phyloP scores from a whole-genome alignment of 2,329 filamentous ascomycete genomes.

The Cladobotryum protrusum region DNA sequence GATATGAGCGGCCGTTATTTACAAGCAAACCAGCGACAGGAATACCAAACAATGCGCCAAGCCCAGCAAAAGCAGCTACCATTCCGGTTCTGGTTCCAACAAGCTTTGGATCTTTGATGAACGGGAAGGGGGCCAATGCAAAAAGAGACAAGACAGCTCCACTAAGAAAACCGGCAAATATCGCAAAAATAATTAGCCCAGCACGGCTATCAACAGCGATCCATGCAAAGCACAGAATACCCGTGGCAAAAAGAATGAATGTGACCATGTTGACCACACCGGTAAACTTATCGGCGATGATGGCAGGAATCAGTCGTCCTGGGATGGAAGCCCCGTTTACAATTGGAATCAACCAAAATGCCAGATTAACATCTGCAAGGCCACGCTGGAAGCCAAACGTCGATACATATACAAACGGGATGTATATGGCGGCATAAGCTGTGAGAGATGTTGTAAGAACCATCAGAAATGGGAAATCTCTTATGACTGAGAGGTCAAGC shows the following conservation, averaged over 20 bases:
- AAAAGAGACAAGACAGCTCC: too few species aligned
- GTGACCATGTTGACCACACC: slow-evolving; percentile 7
- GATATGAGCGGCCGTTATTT: too few species aligned
- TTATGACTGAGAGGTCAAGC: too few species aligned
- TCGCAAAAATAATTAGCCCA: background rate
- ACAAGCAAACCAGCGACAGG: background rate
- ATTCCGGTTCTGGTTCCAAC: background rate
- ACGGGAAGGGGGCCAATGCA: background rate
- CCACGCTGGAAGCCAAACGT: too few species aligned
- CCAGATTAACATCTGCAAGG: too few species aligned
- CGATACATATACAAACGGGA: too few species aligned
- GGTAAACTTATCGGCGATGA: slow-evolving; percentile 1
- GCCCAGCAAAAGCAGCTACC: background rate
- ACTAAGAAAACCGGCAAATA: background rate
- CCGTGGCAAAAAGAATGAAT: background rate
- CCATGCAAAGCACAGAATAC: slow-evolving; percentile 3
- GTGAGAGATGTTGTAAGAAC: too few species aligned
- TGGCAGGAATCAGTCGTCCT: slow-evolving; percentile 6
- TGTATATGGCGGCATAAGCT: too few species aligned
- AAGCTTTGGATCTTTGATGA: background rate
- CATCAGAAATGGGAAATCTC: too few species aligned
- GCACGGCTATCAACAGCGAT: background rate
- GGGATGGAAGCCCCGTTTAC: slow-evolving; percentile 43
- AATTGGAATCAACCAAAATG: too few species aligned
- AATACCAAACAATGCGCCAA: background rate